These are phyloP conservation scores for Hypoxylon sp. DNA, from an alignment of 2,329 filamentous ascomycete genomes.

Conservation along the genomic window DNA sequence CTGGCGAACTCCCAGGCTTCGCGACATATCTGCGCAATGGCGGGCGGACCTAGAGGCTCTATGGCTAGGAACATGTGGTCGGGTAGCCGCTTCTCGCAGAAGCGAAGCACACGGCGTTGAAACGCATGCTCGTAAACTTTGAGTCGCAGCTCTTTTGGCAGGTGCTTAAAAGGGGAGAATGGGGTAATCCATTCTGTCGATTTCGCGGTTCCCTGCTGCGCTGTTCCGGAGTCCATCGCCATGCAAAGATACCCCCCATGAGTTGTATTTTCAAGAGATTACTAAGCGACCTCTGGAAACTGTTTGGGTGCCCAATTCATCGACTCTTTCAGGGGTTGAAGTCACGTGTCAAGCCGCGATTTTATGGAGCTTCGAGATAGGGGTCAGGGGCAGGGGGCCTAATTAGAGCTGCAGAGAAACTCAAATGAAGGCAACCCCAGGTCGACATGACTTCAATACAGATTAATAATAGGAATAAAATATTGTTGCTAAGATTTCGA, in stretches of 20 bases:
- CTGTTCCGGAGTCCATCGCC: not conserved
- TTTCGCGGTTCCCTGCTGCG: not conserved
- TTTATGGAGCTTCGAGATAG: not conserved
- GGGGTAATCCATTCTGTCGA: not conserved
- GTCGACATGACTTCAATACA: too few relatives aligned
- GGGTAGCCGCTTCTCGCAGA: not conserved
- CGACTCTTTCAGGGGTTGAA: not conserved
- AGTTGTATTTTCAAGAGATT: not conserved
- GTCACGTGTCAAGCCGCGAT: not conserved
- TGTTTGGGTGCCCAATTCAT: not conserved
- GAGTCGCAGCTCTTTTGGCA: conserved; percentile 10
- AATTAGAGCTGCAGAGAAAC: not conserved
- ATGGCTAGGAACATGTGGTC: not conserved
- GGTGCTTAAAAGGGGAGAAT: not conserved
- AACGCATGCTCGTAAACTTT: conserved; percentile 11
- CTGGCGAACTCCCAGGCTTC: conserved; percentile 11
- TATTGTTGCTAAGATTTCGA: too few relatives aligned
- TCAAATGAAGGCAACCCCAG: too few relatives aligned
- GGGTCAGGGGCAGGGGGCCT: not conserved
- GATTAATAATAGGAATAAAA: too few relatives aligned
- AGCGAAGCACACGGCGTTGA: conserved; percentile 5
- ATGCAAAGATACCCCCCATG: not conserved
- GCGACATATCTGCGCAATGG: conserved; percentile 4
- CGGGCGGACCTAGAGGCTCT: conserved; percentile 2
- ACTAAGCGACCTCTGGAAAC: not conserved